Evolutionary conservation across 208 protist genomes (phyloP), one percentile per base, ranked within the genome.

Genomic region (Lotmaria passim): DNA sequence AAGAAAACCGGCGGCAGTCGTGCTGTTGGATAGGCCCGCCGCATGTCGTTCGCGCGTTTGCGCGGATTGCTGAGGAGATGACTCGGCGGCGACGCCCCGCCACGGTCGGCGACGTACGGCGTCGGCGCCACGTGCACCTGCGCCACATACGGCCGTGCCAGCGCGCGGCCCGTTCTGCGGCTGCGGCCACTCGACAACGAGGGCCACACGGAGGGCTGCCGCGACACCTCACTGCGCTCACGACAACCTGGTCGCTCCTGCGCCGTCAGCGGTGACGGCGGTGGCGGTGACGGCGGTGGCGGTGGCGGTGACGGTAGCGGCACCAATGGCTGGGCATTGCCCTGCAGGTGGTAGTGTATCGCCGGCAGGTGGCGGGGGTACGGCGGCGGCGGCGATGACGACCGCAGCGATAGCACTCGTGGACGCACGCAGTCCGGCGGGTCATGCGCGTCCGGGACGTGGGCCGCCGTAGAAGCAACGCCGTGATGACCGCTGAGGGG

Each of bases 201-300:
- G 43, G 58, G 59, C 15, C 38, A 53, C 50, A 47, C 33, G 6
- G 66, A 48, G 26, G 58, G 23, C 39, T 48, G 50, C 38, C 30
- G 31, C 23, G 26, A 33, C 30, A 23, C 41, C 31, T 76, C 70
- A 30, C 43, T 64, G 38, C 66, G 78, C 34, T 79, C 73, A 28
- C 75, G 79, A 55, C 73, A 75, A 19, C 21, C 34, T 28, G 73
- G 78, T 23, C 79, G 57, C 38, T 85, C 66, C 70, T 81, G 69
- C 15, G 63, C 23, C 7, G 57, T 50, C 7, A 67, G 23, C 10
- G 63, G 55, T 28, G 24, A 33, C 30, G 1, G n/a, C 8, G 30
- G 24, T 7, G 55, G 6, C 7, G n/a, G 19, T 2, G 57, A 51
- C n/a, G 59, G 21, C 7, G 43, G 11, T 64, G 19, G 51, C 26